Percentiles rank a stretch among this genome's conserved stretches.
Conservation (phyloP, 73 alveolate genomes). For the Stentor roeselii region DNA sequence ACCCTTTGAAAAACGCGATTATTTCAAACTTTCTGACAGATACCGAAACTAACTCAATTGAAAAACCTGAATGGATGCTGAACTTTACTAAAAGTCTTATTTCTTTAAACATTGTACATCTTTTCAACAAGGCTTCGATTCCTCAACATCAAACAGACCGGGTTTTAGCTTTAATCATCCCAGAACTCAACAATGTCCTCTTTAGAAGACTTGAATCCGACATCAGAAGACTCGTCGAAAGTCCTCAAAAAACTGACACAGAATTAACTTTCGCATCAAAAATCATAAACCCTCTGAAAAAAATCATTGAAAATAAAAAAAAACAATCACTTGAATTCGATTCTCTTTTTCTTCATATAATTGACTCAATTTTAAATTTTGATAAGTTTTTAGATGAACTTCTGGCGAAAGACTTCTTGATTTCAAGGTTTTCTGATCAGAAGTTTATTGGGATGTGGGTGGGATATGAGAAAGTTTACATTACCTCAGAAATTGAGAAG, state of each 20-base stretch:
- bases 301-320: neutral
- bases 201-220: neutral
- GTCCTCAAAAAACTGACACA: too few species aligned
- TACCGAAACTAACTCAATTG: neutral
- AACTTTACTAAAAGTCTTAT: neutral
- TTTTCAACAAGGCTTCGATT: neutral
- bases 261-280: too few species aligned
- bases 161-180: too few species aligned
- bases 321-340: too few species aligned
- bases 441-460: neutral
- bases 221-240: too few species aligned
- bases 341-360: neutral
- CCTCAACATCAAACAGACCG: neutral
- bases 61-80: slow-evolving; percentile 13
- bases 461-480: neutral
- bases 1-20: neutral
- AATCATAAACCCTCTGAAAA: too few species aligned
- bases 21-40: neutral
- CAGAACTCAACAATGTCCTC: too few species aligned
- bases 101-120: neutral
- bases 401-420: neutral
- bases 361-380: neutral
- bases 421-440: neutral
- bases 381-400: neutral
- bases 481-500: neutral